A percentile compares a stretch with the other conserved stretches of the same genome.
These are phyloP conservation scores for Petrea volubilis DNA, from an alignment of 257 asterid species.

Conservation along the genomic window DNA sequence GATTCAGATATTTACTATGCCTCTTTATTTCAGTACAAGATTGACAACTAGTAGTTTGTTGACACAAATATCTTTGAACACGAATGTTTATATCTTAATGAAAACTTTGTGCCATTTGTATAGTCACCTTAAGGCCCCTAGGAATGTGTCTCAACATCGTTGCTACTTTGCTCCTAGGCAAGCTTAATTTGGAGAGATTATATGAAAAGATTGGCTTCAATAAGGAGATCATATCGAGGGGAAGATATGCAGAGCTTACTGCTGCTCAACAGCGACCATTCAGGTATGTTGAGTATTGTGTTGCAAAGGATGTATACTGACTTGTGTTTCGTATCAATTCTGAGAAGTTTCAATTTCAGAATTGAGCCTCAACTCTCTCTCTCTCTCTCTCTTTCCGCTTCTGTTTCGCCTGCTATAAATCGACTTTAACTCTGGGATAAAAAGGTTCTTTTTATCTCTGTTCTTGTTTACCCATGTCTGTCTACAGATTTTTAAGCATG, in stretches of 20 bases:
- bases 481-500: too few relatives aligned
- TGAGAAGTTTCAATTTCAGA: not conserved
- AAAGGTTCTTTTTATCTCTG: not conserved
- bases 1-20: not conserved
- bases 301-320: not conserved
- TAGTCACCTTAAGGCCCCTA: not conserved
- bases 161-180: conserved; percentile 55
- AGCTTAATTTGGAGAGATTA: conserved; percentile 77
- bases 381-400: not conserved
- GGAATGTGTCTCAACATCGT: too few relatives aligned
- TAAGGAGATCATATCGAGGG: conserved; percentile 90
- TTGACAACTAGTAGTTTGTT: not conserved
- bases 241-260: conserved; percentile 84
- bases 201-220: conserved; percentile 91
- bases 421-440: not conserved
- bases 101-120: not conserved
- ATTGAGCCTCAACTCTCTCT: not conserved
- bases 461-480: too few relatives aligned
- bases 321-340: conserved; percentile 12
- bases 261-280: conserved; percentile 95
- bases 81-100: not conserved
- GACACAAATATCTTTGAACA: not conserved
- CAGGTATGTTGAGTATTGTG: conserved; percentile 46
- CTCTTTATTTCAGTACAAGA: not conserved
- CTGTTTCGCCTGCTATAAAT: not conserved